These are phyloP conservation scores for Trichosporon faecale DNA, from an alignment of 1,284 basidiomycete genomes.

Conservation along the genomic window DNA sequence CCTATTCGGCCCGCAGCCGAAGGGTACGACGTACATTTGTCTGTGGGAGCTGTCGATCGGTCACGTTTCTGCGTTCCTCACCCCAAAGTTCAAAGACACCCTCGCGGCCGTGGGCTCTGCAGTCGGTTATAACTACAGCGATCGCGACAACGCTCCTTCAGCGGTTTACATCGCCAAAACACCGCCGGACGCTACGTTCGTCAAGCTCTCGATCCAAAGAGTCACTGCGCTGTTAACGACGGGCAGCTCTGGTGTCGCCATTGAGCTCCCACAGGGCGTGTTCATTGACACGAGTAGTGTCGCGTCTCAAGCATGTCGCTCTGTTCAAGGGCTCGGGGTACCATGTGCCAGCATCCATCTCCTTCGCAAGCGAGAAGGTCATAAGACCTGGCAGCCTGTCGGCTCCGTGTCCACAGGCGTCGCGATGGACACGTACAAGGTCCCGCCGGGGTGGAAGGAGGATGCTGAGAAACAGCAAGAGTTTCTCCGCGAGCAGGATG, in stretches of 20 bases:
- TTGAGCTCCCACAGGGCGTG: conserved; percentile 63
- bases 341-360: conserved; percentile 29
- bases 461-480: conserved; percentile 59
- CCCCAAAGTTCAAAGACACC: conserved; percentile 59
- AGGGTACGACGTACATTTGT: conserved; percentile 79
- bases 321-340: conserved; percentile 31
- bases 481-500: conserved; percentile 72
- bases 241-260: conserved; percentile 58
- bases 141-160: conserved; percentile 75
- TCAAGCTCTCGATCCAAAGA: conserved; percentile 61
- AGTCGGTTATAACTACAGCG: conserved; percentile 68
- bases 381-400: conserved; percentile 65
- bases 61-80: conserved; percentile 60
- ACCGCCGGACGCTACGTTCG: conserved; percentile 76
- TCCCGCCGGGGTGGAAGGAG: conserved; percentile 61
- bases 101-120: conserved; percentile 60
- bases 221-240: conserved; percentile 61
- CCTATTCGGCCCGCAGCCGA: conserved; percentile 79
- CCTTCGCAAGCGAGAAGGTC: conserved; percentile 19
- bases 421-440: conserved; percentile 66
- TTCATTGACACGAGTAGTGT: conserved; percentile 69
- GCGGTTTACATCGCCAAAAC: conserved; percentile 61
- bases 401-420: conserved; percentile 59
- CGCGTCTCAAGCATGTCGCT: conserved; percentile 59
- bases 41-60: conserved; percentile 80